These are phyloP conservation scores for Globisporangium megalacanthum DNA, from an alignment of 352 stramenopile genomes.

Conservation along the genomic window DNA sequence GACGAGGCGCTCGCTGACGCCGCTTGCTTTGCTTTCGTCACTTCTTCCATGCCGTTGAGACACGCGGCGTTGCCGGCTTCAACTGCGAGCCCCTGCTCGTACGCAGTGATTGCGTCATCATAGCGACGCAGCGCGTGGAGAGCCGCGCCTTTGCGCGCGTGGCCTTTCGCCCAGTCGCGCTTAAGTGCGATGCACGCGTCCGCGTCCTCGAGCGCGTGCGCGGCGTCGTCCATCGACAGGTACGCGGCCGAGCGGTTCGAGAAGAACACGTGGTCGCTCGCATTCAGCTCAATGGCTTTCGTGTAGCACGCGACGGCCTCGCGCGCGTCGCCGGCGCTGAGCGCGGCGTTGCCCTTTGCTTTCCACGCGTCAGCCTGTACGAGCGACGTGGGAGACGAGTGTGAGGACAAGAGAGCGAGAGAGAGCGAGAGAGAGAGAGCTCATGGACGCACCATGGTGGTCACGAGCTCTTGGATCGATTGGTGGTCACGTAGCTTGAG, in stretches of 20 bases:
- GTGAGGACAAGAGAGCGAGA: too few species aligned
- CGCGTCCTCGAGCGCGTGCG: constrained; percentile 95
- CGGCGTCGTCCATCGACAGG: constrained; percentile 88
- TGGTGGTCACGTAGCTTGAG: too few species aligned
- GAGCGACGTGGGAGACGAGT: background rate
- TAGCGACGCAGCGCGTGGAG: constrained; percentile 91
- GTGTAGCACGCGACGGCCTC: constrained; percentile 97
- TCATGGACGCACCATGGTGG: too few species aligned
- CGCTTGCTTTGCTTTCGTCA: constrained; percentile 87
- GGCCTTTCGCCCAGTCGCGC: constrained; percentile 95
- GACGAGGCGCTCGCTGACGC: background rate
- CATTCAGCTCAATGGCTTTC: constrained; percentile 94
- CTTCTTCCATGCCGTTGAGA: constrained; percentile 90
- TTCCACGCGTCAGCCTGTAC: constrained; percentile 78
- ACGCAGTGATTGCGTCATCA: constrained; percentile 80
- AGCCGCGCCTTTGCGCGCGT: constrained; percentile 96
- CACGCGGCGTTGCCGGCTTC: constrained; percentile 92
- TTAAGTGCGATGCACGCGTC: constrained; percentile 95
- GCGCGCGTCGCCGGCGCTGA: constrained; percentile 91
- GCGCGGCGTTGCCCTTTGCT: constrained; percentile 93
- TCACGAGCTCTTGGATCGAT: too few species aligned
- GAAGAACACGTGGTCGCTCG: constrained; percentile 97
- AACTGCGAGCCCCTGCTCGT: constrained; percentile 84
- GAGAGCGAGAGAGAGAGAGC: background rate
- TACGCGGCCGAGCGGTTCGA: constrained; percentile 99